phyloP scores from a whole-genome alignment of 495 filamentous ascomycete genomes.

The Neurospora terricola region DNA sequence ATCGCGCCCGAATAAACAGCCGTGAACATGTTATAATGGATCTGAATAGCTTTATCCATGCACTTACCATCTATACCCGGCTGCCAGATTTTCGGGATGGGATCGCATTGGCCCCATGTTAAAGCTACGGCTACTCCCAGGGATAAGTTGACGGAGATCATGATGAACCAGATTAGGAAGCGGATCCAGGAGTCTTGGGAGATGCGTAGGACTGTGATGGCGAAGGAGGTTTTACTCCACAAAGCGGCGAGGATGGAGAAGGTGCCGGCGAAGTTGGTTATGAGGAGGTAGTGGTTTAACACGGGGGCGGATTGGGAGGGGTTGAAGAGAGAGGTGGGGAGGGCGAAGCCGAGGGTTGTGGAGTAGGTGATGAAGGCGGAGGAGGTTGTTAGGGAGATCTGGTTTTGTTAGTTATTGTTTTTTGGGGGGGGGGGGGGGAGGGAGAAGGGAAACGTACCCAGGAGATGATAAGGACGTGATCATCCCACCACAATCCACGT shows the following conservation, averaged over 20 bases:
- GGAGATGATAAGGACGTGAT: constrained; percentile 27
- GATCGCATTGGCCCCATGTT: constrained; percentile 27
- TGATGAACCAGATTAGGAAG: constrained; percentile 23
- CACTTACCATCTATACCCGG: constrained; percentile 22
- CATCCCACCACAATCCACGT: constrained; percentile 28
- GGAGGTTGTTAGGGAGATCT: constrained; percentile 17
- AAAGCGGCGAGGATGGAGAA: constrained; percentile 25
- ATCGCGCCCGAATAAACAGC: constrained; percentile 21
- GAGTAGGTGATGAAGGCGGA: constrained; percentile 61
- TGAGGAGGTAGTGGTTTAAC: constrained; percentile 16
- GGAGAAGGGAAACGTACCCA: constrained; percentile 19
- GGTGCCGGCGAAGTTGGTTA: constrained; percentile 18
- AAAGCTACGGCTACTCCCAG: constrained; percentile 20
- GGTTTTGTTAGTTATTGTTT: no score
- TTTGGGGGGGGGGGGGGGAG: no score
- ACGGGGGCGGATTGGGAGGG: not conserved
- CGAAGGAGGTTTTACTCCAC: constrained; percentile 28
- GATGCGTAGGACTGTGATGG: constrained; percentile 25
- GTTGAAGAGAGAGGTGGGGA: constrained; percentile 17
- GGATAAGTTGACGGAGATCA: constrained; percentile 23
- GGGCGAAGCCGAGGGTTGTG: constrained; percentile 21
- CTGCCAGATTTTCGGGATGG: constrained; percentile 22
- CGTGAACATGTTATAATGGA: constrained; percentile 26
- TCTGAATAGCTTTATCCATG: constrained; percentile 19
- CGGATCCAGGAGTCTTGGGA: constrained; percentile 20